Percentiles rank a stretch among this genome's conserved stretches.
Evolutionary conservation across 192 early-diverging fungal species (phyloP).

Genomic region (Podila clonocystis): DNA sequence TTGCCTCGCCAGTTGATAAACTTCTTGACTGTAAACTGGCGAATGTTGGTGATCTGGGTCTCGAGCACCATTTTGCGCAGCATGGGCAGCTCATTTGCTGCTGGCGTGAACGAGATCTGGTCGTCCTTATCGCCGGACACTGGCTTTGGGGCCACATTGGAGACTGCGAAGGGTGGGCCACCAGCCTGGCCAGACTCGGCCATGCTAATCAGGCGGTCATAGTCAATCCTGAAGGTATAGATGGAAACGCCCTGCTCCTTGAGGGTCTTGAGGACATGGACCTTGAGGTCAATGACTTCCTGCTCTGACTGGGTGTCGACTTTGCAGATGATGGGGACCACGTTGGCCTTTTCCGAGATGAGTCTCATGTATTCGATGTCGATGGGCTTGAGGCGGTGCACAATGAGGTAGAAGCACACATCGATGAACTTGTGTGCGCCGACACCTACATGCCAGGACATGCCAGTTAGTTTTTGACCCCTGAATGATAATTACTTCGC

Average conservation of each 20-base stretch:
- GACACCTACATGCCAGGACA: constrained; percentile 19
- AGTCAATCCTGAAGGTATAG: constrained; percentile 64
- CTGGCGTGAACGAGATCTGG: constrained; percentile 29
- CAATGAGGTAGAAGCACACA: constrained; percentile 59
- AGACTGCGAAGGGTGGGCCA: constrained; percentile 64
- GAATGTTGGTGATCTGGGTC: constrained; percentile 60
- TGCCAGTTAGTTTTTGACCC: too few species aligned
- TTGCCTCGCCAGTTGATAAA: constrained; percentile 65
- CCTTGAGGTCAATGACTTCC: constrained; percentile 65
- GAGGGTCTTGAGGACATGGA: constrained; percentile 60
- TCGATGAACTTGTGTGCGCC: constrained; percentile 55
- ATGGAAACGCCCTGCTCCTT: constrained; percentile 63
- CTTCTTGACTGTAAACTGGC: constrained; percentile 64
- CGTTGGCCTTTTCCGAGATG: constrained; percentile 62
- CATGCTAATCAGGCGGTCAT: constrained; percentile 57
- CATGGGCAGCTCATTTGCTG: constrained; percentile 54
- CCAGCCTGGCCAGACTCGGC: constrained; percentile 55
- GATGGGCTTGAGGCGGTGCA: constrained; percentile 72
- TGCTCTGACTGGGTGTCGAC: constrained; percentile 61
- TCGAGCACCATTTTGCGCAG: constrained; percentile 63
- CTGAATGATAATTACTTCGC: background rate
- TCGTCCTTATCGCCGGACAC: constrained; percentile 11
- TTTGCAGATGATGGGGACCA: constrained; percentile 76
- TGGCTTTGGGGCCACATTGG: constrained; percentile 18
- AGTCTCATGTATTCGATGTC: constrained; percentile 76